A percentile compares a stretch with the other conserved stretches of the same genome.
Evolutionary conservation across 1,284 basidiomycete genomes (phyloP).

Genomic region (Sporisorium iseilematis-ciliati): DNA sequence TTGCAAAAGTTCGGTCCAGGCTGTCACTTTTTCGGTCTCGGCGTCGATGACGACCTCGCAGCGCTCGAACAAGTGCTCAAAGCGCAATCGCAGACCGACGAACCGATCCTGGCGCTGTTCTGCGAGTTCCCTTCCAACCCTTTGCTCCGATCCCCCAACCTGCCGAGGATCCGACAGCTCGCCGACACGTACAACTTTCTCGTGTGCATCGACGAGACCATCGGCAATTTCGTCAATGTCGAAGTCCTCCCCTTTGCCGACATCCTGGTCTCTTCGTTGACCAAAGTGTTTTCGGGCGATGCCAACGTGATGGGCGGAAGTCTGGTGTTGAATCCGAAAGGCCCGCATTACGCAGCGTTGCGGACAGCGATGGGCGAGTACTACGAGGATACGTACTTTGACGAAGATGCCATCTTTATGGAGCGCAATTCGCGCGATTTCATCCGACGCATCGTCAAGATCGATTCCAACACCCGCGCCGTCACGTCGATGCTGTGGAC

Average conservation of each 20-base stretch:
- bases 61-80: slow-evolving; percentile 78
- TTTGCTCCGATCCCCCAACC: slow-evolving; percentile 84
- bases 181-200: slow-evolving; percentile 91
- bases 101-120: slow-evolving; percentile 72
- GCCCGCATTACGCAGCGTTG: slow-evolving; percentile 78
- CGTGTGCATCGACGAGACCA: slow-evolving; percentile 92
- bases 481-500: slow-evolving; percentile 82
- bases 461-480: slow-evolving; percentile 86
- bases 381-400: slow-evolving; percentile 90
- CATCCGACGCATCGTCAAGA: slow-evolving; percentile 78
- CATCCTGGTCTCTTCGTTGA: slow-evolving; percentile 91
- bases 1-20: slow-evolving; percentile 97
- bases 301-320: slow-evolving; percentile 95
- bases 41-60: slow-evolving; percentile 81
- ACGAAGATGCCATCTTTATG: slow-evolving; percentile 95
- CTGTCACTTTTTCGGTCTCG: slow-evolving; percentile 88
- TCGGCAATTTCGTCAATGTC: slow-evolving; percentile 96
- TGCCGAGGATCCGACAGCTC: slow-evolving; percentile 81
- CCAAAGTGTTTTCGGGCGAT: slow-evolving; percentile 95
- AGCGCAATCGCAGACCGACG: slow-evolving; percentile 70
- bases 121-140: slow-evolving; percentile 96
- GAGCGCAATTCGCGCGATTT: slow-evolving; percentile 98
- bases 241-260: slow-evolving; percentile 90
- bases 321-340: slow-evolving; percentile 79
- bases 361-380: slow-evolving; percentile 75